Conservation (phyloP, 1,139 yeast genomes). For the Blastobotrys proliferans region DNA sequence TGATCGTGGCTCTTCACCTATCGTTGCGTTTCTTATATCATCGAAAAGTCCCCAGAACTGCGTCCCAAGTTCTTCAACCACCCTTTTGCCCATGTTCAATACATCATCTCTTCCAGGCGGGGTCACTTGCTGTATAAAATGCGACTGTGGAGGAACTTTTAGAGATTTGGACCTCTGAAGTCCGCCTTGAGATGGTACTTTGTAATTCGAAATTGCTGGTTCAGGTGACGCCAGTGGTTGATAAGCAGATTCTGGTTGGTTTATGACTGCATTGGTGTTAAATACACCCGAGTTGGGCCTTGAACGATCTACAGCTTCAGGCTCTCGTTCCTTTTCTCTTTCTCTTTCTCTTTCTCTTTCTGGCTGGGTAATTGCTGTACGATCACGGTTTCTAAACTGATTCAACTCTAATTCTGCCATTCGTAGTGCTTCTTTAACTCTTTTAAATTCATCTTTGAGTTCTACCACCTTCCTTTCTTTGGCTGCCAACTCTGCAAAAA, state of each 20-base stretch:
- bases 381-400: constrained; percentile 25
- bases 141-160: too few species aligned
- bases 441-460: constrained; percentile 32
- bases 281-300: background rate
- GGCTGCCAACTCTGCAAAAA: constrained; percentile 34
- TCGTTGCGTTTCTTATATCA: constrained; percentile 25
- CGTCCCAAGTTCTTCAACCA: constrained; percentile 34
- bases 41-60: constrained; percentile 37
- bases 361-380: constrained; percentile 8
- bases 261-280: background rate
- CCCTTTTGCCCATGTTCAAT: constrained; percentile 32
- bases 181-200: background rate
- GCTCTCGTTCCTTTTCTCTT: background rate
- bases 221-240: background rate
- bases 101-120: constrained; percentile 26
- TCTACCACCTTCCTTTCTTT: constrained; percentile 37
- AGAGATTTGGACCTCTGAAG: background rate
- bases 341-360: background rate
- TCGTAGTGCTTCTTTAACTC: constrained; percentile 29
- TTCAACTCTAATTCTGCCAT: constrained; percentile 31
- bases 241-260: background rate
- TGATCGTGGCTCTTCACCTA: constrained; percentile 15
- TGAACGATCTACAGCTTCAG: background rate
- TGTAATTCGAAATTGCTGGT: background rate
- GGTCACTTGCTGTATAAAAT: too few species aligned